phyloP scores from a whole-genome alignment of 805 yeast genomes.

The Wickerhamiella sorbophila region DNA sequence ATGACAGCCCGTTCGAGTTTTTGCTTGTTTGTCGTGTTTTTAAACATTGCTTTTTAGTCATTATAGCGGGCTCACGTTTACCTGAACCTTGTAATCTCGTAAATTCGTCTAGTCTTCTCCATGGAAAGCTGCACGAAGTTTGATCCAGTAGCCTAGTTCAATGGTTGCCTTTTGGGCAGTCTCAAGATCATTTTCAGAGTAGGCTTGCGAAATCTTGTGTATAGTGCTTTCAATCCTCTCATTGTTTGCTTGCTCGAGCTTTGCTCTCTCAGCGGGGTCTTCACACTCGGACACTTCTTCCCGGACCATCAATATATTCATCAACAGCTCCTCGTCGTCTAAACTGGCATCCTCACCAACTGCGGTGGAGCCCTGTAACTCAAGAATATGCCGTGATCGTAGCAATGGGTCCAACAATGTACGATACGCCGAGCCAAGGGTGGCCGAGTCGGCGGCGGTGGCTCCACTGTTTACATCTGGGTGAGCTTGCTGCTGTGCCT shows the following conservation, averaged over 20 bases:
- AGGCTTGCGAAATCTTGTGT: slow-evolving; percentile 32
- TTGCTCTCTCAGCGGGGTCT: slow-evolving; percentile 41
- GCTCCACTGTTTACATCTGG: slow-evolving; percentile 47
- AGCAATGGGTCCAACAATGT: slow-evolving; percentile 54
- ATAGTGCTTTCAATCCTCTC: slow-evolving; percentile 37
- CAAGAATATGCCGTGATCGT: slow-evolving; percentile 49
- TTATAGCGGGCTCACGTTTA: too few species aligned
- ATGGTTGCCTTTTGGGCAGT: slow-evolving; percentile 52
- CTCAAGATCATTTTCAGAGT: slow-evolving; percentile 36
- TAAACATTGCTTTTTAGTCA: too few species aligned
- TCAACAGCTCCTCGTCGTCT: slow-evolving; percentile 38
- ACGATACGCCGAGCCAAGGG: slow-evolving; percentile 64
- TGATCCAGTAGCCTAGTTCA: slow-evolving; percentile 70
- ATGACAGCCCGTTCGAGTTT: too few species aligned
- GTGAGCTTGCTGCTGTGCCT: slow-evolving; percentile 58
- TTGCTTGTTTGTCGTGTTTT: too few species aligned
- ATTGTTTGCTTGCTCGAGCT: slow-evolving; percentile 41
- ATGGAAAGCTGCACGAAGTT: slow-evolving; percentile 38
- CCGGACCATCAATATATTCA: slow-evolving; percentile 72
- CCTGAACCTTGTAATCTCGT: too few species aligned
- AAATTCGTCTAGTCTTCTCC: too few species aligned
- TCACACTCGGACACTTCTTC: slow-evolving; percentile 63
- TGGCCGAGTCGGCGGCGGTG: slow-evolving; percentile 30
- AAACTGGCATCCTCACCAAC: slow-evolving; percentile 31
- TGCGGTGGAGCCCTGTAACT: slow-evolving; percentile 40